Conservation (phyloP, 2,329 filamentous ascomycete species). For the Hypoxylon sp. region DNA sequence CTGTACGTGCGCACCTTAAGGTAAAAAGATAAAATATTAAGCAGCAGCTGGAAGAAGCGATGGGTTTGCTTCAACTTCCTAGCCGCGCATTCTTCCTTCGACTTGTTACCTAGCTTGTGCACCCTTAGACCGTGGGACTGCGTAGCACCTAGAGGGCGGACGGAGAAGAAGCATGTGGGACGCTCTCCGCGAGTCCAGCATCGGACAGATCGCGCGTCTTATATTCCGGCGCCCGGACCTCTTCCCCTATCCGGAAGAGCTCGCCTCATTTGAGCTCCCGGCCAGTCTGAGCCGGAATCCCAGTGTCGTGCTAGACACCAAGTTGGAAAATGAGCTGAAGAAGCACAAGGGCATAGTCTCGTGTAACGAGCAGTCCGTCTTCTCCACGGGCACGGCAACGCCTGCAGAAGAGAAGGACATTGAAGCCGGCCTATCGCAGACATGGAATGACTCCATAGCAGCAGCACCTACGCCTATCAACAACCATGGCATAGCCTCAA, state of each 20-base stretch:
- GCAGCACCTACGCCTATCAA: background rate
- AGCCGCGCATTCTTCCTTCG: conserved; percentile 8
- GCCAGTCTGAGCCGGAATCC: conserved; percentile 6
- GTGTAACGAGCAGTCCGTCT: conserved; percentile 18
- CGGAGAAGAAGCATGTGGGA: conserved; percentile 39
- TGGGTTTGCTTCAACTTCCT: conserved; percentile 16
- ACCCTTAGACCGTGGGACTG: background rate
- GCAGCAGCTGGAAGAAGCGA: conserved; percentile 9
- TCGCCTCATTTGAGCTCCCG: conserved; percentile 36
- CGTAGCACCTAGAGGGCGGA: conserved; percentile 4
- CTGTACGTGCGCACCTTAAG: conserved; percentile 1
- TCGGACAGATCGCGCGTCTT: conserved; percentile 38
- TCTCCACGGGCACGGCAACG: conserved; percentile 24
- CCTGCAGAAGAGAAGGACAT: conserved; percentile 36
- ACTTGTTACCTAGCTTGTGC: background rate
- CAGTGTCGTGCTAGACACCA: conserved; percentile 19
- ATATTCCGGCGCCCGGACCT: conserved; percentile 31
- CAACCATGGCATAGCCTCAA: background rate
- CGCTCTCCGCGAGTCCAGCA: conserved; percentile 41
- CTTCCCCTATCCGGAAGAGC: conserved; percentile 43
- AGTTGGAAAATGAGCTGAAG: conserved; percentile 21
- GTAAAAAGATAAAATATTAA: background rate
- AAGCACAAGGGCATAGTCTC: conserved; percentile 11
- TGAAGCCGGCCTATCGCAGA: conserved; percentile 27
- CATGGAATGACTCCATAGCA: conserved; percentile 16